Evolutionary conservation across 106 monocot genomes (phyloP).

Genomic region (Hemerocallis citrina): DNA sequence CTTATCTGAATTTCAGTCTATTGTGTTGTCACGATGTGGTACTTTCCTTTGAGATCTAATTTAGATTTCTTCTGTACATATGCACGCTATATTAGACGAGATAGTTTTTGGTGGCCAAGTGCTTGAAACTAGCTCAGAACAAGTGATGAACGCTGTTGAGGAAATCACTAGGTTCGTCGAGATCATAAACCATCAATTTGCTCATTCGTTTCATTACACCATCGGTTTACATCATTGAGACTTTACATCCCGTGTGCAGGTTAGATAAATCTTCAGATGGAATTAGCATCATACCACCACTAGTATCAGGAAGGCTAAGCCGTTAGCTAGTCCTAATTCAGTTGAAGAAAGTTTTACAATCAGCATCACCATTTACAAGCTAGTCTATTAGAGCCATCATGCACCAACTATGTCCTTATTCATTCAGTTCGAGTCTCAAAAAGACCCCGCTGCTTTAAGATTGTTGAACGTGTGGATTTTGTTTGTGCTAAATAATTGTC

Average conservation of each 20-base stretch:
- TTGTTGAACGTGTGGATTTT: not conserved
- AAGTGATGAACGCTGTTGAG: constrained; percentile 73
- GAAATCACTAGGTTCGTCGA: constrained; percentile 87
- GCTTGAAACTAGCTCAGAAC: constrained; percentile 81
- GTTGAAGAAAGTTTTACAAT: too few relatives aligned
- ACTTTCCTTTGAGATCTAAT: not conserved
- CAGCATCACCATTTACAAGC: too few relatives aligned
- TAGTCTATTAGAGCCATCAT: too few relatives aligned
- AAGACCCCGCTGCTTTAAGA: not conserved
- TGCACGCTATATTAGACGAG: constrained; percentile 86
- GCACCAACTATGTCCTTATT: not conserved
- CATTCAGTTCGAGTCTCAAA: not conserved
- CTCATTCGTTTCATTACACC: too few relatives aligned
- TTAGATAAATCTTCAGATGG: too few relatives aligned
- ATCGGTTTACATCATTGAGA: constrained; percentile 1
- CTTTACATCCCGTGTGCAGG: too few relatives aligned
- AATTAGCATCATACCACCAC: too few relatives aligned
- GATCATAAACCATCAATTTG: too few relatives aligned
- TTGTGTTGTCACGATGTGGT: too few relatives aligned
- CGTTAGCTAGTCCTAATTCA: too few relatives aligned
- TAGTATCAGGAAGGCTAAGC: too few relatives aligned
- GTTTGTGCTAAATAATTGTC: not conserved
- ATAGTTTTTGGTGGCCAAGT: constrained; percentile 87
- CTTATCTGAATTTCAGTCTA: too few relatives aligned
- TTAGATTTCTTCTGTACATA: constrained; percentile 28